Evolutionary conservation across 768 basidiomycete genomes (phyloP), one percentile per base, ranked within the genome.

Genomic region (Rhizopogon salebrosus): DNA sequence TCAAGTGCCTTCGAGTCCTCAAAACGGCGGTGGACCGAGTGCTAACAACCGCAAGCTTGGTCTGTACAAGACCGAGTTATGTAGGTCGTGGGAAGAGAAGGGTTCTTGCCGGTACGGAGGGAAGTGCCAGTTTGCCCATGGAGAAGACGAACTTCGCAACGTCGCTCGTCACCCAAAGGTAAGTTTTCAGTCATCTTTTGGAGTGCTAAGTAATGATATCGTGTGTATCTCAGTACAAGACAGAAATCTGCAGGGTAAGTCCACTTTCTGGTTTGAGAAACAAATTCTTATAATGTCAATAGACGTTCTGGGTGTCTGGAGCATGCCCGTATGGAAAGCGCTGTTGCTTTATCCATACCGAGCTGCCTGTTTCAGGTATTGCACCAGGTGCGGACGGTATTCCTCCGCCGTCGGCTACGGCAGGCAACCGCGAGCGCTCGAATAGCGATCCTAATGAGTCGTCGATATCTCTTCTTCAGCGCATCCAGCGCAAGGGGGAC

Each of bases 271-370:
- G 6, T 39, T 37, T 7, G 14, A 24, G 29, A 48, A 27, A 34
- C 24, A 6, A 18, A 4, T 5, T 58, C 34, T 53, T 58, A 53
- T 58, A 42, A 62, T 31, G 5, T 24, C 54, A 36, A 9, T 61
- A 92, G 85, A 94, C 92, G 7, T 94, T 94, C 76, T 94, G 92
- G 89, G 87, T 93, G 11, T 92, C 91, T 42, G 92, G 92, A 24
- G 91, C 92, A 16, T 94, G 92, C 64, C 92, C 92, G 0, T 94
- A 94, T 59, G 92, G 92, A 49, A 92, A 92, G 69, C 74, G 92
- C 52, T 94, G 92, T 69, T 94, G 92, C 73, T 94, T 94, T 78
- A 93, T 94, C 61, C 92, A 94, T 63, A 93, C 92, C 2, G 90
- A 89, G 62, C 75, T 91, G 41, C 88, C 90, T 16, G 75, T 77